A percentile compares a stretch with the other conserved stretches of the same genome.
phyloP scores from a whole-genome alignment of 2,329 filamentous ascomycete genomes.

The Leptographium galeiforme region DNA sequence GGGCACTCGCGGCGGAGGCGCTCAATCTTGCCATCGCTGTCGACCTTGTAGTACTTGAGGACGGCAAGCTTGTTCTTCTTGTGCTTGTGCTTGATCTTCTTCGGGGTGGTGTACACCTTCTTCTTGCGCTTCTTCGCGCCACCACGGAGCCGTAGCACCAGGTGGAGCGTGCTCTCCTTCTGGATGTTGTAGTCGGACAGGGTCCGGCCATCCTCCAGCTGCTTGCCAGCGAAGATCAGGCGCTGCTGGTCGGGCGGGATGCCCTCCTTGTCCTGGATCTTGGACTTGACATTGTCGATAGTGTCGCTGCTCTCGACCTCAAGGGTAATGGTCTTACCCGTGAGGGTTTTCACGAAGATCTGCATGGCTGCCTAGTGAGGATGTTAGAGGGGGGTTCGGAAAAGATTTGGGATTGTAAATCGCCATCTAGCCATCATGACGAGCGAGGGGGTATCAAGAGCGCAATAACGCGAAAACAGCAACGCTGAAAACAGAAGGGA shows the following conservation, averaged over 20 bases:
- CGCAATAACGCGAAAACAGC: not conserved
- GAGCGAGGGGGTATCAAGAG: not conserved
- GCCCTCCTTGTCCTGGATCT: slow-evolving; percentile 97
- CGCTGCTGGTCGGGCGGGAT: slow-evolving; percentile 99
- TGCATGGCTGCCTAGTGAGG: slow-evolving; percentile 51
- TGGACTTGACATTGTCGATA: slow-evolving; percentile 99
- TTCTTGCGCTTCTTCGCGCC: slow-evolving; percentile 99
- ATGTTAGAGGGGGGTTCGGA: slow-evolving; percentile 20
- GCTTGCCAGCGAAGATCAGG: slow-evolving; percentile 99
- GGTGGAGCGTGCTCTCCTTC: slow-evolving; percentile 98
- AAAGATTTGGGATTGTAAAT: not conserved
- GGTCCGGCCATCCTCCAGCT: slow-evolving; percentile 98
- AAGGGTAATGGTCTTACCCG: slow-evolving; percentile 99
- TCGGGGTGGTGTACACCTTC: slow-evolving; percentile 99
- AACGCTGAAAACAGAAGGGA: not conserved
- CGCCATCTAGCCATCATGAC: slow-evolving; percentile 1
- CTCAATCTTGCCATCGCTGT: slow-evolving; percentile 99
- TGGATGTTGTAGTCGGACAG: slow-evolving; percentile 99
- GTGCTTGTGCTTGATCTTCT: slow-evolving; percentile 99
- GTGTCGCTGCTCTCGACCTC: slow-evolving; percentile 99
- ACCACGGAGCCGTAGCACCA: slow-evolving; percentile 96
- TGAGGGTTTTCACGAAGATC: slow-evolving; percentile 76
- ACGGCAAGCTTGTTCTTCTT: slow-evolving; percentile 99
- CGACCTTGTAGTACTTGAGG: slow-evolving; percentile 99
- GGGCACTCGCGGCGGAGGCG: slow-evolving; percentile 97